Base-by-base conservation (phyloP, 345 rosid species). In the Eucalyptus curtisii region DNA sequence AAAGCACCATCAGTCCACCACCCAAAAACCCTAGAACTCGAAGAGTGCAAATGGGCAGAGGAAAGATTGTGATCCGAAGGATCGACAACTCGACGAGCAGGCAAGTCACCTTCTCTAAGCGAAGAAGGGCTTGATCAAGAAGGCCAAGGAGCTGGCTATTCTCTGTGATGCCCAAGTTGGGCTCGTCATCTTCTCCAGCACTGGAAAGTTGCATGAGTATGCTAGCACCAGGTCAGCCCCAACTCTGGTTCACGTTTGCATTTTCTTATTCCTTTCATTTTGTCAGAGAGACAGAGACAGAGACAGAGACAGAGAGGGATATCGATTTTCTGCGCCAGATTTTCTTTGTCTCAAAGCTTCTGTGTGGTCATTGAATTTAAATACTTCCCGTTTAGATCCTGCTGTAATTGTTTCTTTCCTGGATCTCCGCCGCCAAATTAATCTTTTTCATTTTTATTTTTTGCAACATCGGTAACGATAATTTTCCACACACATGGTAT, bases 91-190 rank as follows among this genome's bases (percentile, higher is more conserved):
- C 95, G 48, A 92, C 95, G 49, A 94, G 95, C 90, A 90, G 95
- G 90, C 95, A 94, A 90, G 95, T 94, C 55, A 94, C 95, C 52
- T 94, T 94, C 87, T 94, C 95, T 42, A 94, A 94, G 90, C 55
- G 95, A 82, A 90, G 82, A 92, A 89, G 42, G 95, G 95, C 68
- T 82, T 94, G 91, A 82, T 94, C 90, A 94, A 94, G 94, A 94
- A 94, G 88, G 95, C 95, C n/a, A 92, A 92, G 88, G 95, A 94
- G 89, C 89, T 94, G 12, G 93, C 94, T 86, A 94, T 94, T 89
- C 90, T 94, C 12, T 94, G 95, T 88, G 95, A 94, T 88, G 95
- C 94, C 14, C 93, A 94, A 84, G 93, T 94, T 49, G 95, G 95
- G 68, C 93, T 93, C 59, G 66, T 94, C 17, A 91, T 94, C 92